phyloP scores from a whole-genome alignment of 768 basidiomycete species.

The Coprinellus aureogranulatus region DNA sequence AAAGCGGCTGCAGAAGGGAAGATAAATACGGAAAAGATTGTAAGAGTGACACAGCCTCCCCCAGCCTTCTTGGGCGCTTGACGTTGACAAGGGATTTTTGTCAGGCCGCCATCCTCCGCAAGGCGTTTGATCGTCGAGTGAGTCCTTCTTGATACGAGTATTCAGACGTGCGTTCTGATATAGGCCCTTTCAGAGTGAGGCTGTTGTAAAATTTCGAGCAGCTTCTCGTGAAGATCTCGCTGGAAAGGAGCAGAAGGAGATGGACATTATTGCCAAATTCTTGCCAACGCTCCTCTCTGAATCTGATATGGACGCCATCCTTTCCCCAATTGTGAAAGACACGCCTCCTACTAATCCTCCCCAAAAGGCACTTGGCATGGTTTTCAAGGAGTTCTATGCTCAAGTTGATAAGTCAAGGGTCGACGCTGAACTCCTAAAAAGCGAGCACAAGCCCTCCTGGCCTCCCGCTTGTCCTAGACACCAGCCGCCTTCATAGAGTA shows the following conservation, averaged over 20 bases:
- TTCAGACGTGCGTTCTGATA: not conserved
- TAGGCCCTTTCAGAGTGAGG: conserved; percentile 45
- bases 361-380: conserved; percentile 41
- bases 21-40: conserved; percentile 47
- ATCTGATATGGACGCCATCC: conserved; percentile 50
- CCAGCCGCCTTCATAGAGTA: no score
- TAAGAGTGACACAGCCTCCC: conserved; percentile 19
- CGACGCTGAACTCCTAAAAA: conserved; percentile 56
- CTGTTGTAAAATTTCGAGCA: conserved; percentile 52
- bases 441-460: conserved; percentile 38
- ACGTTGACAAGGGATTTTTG: no score
- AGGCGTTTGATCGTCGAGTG: conserved; percentile 58
- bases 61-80: no score
- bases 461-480: no score
- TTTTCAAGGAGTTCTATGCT: conserved; percentile 65
- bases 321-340: conserved; percentile 40
- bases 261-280: conserved; percentile 49
- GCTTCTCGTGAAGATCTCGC: conserved; percentile 67
- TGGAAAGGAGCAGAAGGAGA: conserved; percentile 58
- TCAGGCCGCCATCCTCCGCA: conserved; percentile 49
- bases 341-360: conserved; percentile 23
- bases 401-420: conserved; percentile 59
- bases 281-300: conserved; percentile 61
- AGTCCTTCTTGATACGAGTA: conserved; percentile 19
- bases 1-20: conserved; percentile 43